Conservation (phyloP, 495 filamentous ascomycete species). For the Penicillium taxi region DNA sequence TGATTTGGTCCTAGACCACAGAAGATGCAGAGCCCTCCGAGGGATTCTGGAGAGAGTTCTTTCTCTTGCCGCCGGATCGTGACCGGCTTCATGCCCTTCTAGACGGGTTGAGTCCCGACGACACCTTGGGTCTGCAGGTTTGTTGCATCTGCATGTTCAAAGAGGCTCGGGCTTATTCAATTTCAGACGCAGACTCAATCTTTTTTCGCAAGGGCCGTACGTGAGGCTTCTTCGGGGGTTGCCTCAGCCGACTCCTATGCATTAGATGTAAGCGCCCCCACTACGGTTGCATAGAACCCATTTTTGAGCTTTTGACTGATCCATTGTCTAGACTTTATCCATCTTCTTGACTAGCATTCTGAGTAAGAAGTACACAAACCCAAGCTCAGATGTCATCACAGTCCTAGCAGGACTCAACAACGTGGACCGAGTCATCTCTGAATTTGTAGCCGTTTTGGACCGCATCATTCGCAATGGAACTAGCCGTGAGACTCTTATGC, state of each 20-base stretch:
- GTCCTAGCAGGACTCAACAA: conserved; percentile 81
- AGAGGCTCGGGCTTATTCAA: conserved; percentile 4
- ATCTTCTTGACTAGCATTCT: conserved; percentile 75
- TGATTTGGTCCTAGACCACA: conserved; percentile 4
- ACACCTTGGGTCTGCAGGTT: conserved; percentile 67
- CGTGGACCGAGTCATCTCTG: conserved; percentile 75
- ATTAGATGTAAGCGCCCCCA: conserved; percentile 62
- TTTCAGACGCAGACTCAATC: conserved; percentile 61
- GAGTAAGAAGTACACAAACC: conserved; percentile 88
- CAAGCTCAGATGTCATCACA: conserved; percentile 88
- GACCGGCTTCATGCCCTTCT: conserved; percentile 58
- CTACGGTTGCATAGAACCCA: conserved; percentile 1
- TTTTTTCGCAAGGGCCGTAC: conserved; percentile 66
- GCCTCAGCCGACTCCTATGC: conserved; percentile 67
- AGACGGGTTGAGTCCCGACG: conserved; percentile 57
- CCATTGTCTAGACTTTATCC: conserved; percentile 64
- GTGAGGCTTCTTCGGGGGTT: conserved; percentile 54
- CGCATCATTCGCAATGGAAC: conserved; percentile 69
- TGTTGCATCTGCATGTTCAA: conserved; percentile 10
- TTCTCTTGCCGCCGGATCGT: conserved; percentile 73
- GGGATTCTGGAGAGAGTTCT: conserved; percentile 96
- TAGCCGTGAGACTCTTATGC: too few relatives aligned
- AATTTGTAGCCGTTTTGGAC: conserved; percentile 81
- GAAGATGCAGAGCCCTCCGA: conserved; percentile 61
- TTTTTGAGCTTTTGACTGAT: conserved; percentile 45